phyloP scores from a whole-genome alignment of 805 yeast species.

The Candida sakaeoensis region DNA sequence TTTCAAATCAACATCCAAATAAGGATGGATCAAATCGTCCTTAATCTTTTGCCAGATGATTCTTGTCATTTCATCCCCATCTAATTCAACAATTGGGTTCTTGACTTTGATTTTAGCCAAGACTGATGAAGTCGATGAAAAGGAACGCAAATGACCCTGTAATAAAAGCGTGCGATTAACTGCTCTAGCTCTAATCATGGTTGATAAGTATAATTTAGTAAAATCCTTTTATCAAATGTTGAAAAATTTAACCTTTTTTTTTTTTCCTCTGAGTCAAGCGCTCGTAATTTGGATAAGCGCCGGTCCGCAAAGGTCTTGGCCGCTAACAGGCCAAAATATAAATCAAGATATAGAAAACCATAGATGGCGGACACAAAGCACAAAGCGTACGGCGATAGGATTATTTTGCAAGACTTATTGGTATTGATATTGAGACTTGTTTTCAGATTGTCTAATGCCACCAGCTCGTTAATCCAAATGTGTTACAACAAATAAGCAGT shows the following conservation, averaged over 20 bases:
- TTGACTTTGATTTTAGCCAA: constrained; percentile 59
- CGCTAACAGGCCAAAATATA: too few species aligned
- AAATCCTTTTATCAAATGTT: background rate
- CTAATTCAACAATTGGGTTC: constrained; percentile 73
- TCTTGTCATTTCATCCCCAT: constrained; percentile 86
- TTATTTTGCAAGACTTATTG: too few species aligned
- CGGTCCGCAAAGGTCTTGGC: too few species aligned
- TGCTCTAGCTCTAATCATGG: constrained; percentile 13
- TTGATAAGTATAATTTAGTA: background rate
- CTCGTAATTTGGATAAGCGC: background rate
- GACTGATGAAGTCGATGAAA: constrained; percentile 10
- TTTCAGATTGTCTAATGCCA: too few species aligned
- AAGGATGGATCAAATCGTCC: constrained; percentile 62
- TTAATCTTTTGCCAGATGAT: constrained; percentile 78
- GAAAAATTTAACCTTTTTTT: background rate
- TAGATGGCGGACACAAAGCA: too few species aligned
- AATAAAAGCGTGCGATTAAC: constrained; percentile 7
- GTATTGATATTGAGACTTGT: too few species aligned
- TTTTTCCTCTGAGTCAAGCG: background rate
- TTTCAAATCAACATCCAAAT: constrained; percentile 67
- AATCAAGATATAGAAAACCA: too few species aligned
- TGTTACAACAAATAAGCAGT: too few species aligned
- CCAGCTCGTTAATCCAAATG: too few species aligned
- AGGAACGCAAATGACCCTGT: constrained; percentile 12
- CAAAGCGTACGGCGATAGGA: too few species aligned